phyloP scores from a whole-genome alignment of 768 basidiomycete species.

The Kwoniella newhampshirensis region DNA sequence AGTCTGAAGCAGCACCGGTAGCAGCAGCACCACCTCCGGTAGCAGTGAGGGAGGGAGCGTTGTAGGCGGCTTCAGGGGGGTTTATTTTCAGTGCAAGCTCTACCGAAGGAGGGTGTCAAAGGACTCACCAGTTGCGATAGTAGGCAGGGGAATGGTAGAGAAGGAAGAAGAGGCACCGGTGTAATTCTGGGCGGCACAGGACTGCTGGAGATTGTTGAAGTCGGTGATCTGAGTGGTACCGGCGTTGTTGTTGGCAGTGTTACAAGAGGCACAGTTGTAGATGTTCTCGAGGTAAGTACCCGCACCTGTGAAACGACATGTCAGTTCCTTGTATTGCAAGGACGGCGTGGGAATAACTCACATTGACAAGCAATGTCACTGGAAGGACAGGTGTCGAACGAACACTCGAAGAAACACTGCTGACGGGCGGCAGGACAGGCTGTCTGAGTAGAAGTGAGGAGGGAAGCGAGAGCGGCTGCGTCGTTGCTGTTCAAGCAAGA shows the following conservation, averaged over 20 bases:
- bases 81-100: background rate
- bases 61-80: constrained; percentile 31
- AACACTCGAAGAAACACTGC: constrained; percentile 47
- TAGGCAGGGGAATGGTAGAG: constrained; percentile 36
- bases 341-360: constrained; percentile 9
- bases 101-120: constrained; percentile 1
- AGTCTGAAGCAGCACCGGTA: constrained; percentile 27
- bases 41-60: constrained; percentile 43
- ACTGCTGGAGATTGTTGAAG: constrained; percentile 44
- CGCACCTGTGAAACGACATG: constrained; percentile 19
- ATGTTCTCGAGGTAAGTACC: constrained; percentile 47
- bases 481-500: constrained; percentile 45
- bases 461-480: constrained; percentile 31
- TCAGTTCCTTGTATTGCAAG: background rate
- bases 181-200: constrained; percentile 50
- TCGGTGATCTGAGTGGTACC: constrained; percentile 46
- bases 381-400: constrained; percentile 42
- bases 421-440: constrained; percentile 31
- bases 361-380: constrained; percentile 52
- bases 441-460: constrained; percentile 34
- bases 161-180: constrained; percentile 38
- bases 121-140: constrained; percentile 30
- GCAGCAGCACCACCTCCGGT: constrained; percentile 45
- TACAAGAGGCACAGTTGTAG: constrained; percentile 52
- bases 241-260: constrained; percentile 52